Conservation (phyloP, 768 basidiomycete genomes). For the Tylopilus subfusipes region DNA sequence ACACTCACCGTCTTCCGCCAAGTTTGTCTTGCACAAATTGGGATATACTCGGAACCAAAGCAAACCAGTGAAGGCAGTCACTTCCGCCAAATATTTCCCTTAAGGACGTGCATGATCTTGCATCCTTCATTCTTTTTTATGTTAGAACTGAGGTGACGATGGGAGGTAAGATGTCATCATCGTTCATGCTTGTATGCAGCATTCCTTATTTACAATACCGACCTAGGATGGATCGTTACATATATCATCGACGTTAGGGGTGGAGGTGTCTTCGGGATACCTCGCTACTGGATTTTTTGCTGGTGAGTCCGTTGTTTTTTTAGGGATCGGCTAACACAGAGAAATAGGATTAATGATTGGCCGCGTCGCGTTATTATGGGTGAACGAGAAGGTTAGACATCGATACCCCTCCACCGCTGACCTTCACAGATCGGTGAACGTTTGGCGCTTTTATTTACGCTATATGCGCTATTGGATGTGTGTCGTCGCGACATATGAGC, state of each 20-base stretch:
- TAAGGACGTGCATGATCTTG: slow-evolving; percentile 43
- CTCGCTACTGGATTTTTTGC: slow-evolving; percentile 23
- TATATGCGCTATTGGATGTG: slow-evolving; percentile 29
- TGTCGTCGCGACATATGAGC: neutral
- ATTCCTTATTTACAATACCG: neutral
- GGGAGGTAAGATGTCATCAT: slow-evolving; percentile 34
- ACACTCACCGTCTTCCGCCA: neutral
- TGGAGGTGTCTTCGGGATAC: slow-evolving; percentile 48
- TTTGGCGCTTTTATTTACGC: slow-evolving; percentile 29
- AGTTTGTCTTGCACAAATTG: neutral
- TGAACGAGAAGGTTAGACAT: slow-evolving; percentile 25
- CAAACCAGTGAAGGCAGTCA: slow-evolving; percentile 29
- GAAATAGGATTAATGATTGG: slow-evolving; percentile 27
- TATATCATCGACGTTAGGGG: slow-evolving; percentile 43
- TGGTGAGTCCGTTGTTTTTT: neutral
- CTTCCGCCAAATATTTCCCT: slow-evolving; percentile 46
- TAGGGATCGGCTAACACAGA: neutral
- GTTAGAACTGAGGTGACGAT: slow-evolving; percentile 40
- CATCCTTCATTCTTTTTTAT: slow-evolving; percentile 44
- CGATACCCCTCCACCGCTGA: neutral
- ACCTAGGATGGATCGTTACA: slow-evolving; percentile 64
- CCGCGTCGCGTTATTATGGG: slow-evolving; percentile 19
- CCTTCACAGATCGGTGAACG: slow-evolving; percentile 30
- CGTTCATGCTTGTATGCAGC: neutral
- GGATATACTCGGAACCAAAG: slow-evolving; percentile 26